Evolutionary conservation across 345 rosid genomes (phyloP), one percentile per base, ranked within the genome.

Genomic region (Hibiscus mutabilis): DNA sequence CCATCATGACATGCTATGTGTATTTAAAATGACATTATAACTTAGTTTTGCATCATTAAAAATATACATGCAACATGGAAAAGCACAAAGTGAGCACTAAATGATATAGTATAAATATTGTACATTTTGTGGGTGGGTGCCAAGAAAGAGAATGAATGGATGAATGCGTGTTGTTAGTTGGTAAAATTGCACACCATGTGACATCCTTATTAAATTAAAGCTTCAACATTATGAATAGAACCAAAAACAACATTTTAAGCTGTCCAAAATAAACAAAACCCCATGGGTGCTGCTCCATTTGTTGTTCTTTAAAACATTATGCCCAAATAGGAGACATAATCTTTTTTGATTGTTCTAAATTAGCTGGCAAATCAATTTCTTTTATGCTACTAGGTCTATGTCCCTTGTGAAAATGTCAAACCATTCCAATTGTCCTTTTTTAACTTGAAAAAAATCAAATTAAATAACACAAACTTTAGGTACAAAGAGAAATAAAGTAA

Each of bases 321-420:
- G 18, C 16, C 19, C 55, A 51, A 51, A 51, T 47, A 47, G 18
- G n/a, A 47, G n/a, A 47, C 53, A 47, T 15, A 21, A 3, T 57
- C 3, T 6, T 58, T 5, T 24, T 15, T 6, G 4, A 11, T 10
- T 7, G 15, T 3, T 40, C 6, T 29, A 14, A 70, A n/a, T 76
- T 21, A 21, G 79, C 52, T 70, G 71, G 79, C 71, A 64, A 31
- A 49, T 21, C 68, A 64, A 19, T 10, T 62, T 37, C 33, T 19
- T 11, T 63, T 19, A 42, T 21, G 31, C 25, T 4, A 63, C 13
- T 35, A 35, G 9, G 40, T 35, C 40, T 35, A 35, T 35, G 40
- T 35, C 9, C 40, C 40, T 35, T 35, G 40, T 35, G 40, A 35
- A 35, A 35, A 35, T 47, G 31, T 37, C 71, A 74, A 62, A 19